phyloP scores from a whole-genome alignment of 2,329 filamentous ascomycete species.

The Aspergillus aculeatinus region DNA sequence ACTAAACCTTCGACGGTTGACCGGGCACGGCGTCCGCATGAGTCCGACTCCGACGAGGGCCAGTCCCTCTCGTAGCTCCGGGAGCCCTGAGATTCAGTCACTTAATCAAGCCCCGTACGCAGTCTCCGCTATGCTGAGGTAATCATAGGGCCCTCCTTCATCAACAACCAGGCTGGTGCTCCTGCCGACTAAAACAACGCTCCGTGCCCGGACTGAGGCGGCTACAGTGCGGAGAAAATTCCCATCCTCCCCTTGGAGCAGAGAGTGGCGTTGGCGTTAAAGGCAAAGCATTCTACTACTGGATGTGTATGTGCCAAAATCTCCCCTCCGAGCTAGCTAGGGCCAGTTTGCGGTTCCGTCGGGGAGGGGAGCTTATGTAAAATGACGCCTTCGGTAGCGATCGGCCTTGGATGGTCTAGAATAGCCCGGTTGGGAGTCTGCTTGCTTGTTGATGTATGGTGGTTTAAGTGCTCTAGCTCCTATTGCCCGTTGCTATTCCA shows the following conservation, averaged over 20 bases:
- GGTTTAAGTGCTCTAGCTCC: not conserved
- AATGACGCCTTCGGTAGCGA: not conserved
- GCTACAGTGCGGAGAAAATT: constrained; percentile 15
- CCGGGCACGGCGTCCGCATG: not conserved
- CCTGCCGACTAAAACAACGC: not conserved
- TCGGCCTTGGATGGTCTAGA: not conserved
- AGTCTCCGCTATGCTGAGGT: too few relatives aligned
- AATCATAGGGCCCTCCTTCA: not conserved
- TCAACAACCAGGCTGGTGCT: not conserved
- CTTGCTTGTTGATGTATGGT: not conserved
- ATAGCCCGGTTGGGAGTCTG: not conserved
- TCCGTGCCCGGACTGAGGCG: constrained; percentile 6
- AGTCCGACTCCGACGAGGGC: not conserved
- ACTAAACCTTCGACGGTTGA: not conserved
- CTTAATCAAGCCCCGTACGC: too few relatives aligned
- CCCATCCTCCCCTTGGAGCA: not conserved
- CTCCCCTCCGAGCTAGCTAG: not conserved
- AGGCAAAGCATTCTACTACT: too few relatives aligned
- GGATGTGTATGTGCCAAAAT: not conserved
- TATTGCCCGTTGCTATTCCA: not conserved
- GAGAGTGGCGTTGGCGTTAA: not conserved
- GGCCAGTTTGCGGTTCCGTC: not conserved
- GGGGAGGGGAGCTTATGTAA: not conserved
- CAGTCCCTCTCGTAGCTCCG: not conserved
- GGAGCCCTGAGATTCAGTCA: too few relatives aligned